Evolutionary conservation across 495 filamentous ascomycete genomes (phyloP).

Genomic region (Schizothecium vesticola): DNA sequence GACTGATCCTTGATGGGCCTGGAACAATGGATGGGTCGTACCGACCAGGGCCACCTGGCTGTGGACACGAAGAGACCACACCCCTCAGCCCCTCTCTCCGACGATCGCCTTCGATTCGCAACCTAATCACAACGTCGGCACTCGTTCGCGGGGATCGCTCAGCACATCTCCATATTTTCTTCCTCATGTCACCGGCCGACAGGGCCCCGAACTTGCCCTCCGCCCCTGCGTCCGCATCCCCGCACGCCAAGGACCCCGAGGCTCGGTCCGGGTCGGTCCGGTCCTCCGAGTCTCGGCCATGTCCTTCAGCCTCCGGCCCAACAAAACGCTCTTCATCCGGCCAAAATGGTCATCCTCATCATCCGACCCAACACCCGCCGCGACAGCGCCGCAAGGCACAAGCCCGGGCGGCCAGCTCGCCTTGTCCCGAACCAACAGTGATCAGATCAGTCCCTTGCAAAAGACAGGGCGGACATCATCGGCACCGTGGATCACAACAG

Average conservation of each 20-base stretch:
- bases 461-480: neutral
- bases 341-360: neutral
- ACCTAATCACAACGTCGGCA: neutral
- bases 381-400: neutral
- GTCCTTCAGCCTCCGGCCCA: neutral
- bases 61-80: neutral
- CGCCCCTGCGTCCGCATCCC: neutral
- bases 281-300: neutral
- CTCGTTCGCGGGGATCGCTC: neutral
- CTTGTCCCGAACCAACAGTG: neutral
- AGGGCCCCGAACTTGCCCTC: neutral
- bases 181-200: neutral
- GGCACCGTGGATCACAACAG: neutral
- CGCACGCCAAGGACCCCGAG: neutral
- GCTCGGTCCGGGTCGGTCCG: neutral
- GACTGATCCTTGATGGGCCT: neutral
- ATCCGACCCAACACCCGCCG: neutral
- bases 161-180: neutral
- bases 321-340: conserved; percentile 3
- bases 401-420: neutral
- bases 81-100: neutral
- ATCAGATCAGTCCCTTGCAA: neutral
- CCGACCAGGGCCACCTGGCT: neutral
- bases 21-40: neutral
- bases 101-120: neutral